Base-by-base conservation (phyloP, 1,139 yeast species). In the Debaryomyces coudertii region DNA sequence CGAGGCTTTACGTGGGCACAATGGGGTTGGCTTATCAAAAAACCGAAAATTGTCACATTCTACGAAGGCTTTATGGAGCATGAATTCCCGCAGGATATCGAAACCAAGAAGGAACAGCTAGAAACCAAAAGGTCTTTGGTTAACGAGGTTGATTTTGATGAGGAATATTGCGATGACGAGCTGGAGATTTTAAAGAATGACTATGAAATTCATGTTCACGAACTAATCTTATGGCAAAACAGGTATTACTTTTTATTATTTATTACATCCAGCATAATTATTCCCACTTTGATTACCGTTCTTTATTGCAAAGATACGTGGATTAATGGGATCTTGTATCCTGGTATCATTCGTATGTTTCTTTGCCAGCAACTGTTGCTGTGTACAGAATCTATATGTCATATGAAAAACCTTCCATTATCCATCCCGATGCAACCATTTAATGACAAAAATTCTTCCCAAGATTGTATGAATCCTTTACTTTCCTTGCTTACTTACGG, bases 341-440 rank as follows among this genome's bases (percentile, higher is more conserved):
- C 83, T 1, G 90, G 90, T 0, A 64, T 84, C n/a, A 47, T 83
- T 3, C 70, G 87, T 46, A 76, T 78, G 69, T 67, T 82, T 23
- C 44, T 73, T 12, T 73, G 80, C 45, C 92, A 85, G 57, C 88
- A 85, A 47, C 73, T 81, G 16, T 62, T 80, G 27, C 70, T 84
- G 46, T 61, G 76, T 14, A 70, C 81, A 0, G 87, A 84, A 54
- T 83, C 89, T 0, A 53, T 84, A 9, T 85, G 90, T 40, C 90
- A 85, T 61, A 59, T 63, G 42, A 67, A 66, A 16, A 55, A 67
- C 20, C 59, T 77, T 16, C 82, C 80, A 9, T 67, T 76, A 1
- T 53, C 71, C 1, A 55, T 75, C 22, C 79, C 79, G 1, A 58
- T 71, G 3, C 85, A 83, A 54, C 87, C 88, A 1, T 85, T 80